Evolutionary conservation across 2,329 filamentous ascomycete genomes (phyloP).

Genomic region (Metarhizium brunneum): DNA sequence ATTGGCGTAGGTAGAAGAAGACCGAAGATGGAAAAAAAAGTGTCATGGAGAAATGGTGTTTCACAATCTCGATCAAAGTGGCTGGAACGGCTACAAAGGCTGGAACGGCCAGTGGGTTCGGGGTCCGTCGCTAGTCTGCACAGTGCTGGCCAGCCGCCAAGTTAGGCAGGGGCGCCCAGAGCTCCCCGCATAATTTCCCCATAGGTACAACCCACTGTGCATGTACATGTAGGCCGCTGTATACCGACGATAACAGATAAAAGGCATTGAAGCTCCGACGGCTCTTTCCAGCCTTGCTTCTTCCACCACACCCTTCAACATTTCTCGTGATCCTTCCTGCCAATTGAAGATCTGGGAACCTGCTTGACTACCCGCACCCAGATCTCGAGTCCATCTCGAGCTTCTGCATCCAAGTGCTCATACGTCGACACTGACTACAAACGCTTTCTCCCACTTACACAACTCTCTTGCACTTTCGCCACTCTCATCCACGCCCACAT

Average conservation of each 20-base stretch:
- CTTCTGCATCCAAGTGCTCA: not conserved
- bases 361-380: not conserved
- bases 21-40: not conserved
- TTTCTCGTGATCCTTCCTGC: not conserved
- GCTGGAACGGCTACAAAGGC: not conserved
- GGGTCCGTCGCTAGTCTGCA: not conserved
- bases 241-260: conserved; percentile 7
- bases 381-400: not conserved
- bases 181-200: not conserved
- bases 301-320: not conserved
- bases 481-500: not conserved
- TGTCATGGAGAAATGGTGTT: not conserved
- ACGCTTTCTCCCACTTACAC: not conserved
- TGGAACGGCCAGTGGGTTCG: not conserved
- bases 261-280: conserved; percentile 2
- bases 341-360: not conserved
- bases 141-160: too few species aligned
- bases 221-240: not conserved
- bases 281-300: not conserved
- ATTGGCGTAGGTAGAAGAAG: not conserved
- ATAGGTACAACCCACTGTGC: not conserved
- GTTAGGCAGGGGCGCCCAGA: not conserved
- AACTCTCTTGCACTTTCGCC: not conserved
- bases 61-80: not conserved
- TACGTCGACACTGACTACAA: not conserved